Evolutionary conservation across 2,329 filamentous ascomycete species (phyloP), one percentile per base, ranked within the genome.

Genomic region (Aspergillus neoniger): DNA sequence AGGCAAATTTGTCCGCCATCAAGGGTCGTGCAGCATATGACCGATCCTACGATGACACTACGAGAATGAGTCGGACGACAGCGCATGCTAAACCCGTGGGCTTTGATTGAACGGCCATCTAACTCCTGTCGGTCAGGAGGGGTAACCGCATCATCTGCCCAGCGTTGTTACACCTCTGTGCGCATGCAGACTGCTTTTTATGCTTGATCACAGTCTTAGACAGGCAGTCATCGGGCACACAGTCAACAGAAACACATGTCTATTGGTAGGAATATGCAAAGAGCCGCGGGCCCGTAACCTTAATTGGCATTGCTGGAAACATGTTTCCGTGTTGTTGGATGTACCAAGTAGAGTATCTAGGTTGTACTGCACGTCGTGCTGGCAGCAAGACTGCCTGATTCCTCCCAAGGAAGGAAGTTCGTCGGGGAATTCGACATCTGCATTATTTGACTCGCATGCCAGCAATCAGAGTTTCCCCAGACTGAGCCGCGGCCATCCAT

Each of bases 181-280:
- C 41, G 41, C 41, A 21, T 21, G 17, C 9, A 44, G 17, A 21
- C 19, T 44, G 41, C 41, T 44, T 14, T 43, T 44, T 7, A 44
- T 21, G 41, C 17, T 23, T 21, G 19, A n/a, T 44, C 17, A 8
- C 41, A n/a, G n/a, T 15, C n/a, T 17, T 1, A 30, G 12, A 14
- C 32, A 25, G 52, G 23, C 17, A 32, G 36, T 6, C 38, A 28
- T 52, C 25, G 36, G 55, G 49, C 49, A 39, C 44, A 38, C 17
- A 57, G 43, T 54, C 23, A 15, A 51, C 38, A 44, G n/a, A 36
- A 30, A 48, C 15, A 36, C 21, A 49, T 49, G 41, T 19, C n/a
- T 15, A 43, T 57, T 53, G 54, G 61, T 21, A 49, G 50, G 38
- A 52, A 21, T 38, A 49, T 57, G 47, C 44, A 47, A 12, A 55